Percentiles rank a stretch among this genome's conserved stretches.
Conservation (phyloP, 306 rosid genomes). For the Cicer judaicum region DNA sequence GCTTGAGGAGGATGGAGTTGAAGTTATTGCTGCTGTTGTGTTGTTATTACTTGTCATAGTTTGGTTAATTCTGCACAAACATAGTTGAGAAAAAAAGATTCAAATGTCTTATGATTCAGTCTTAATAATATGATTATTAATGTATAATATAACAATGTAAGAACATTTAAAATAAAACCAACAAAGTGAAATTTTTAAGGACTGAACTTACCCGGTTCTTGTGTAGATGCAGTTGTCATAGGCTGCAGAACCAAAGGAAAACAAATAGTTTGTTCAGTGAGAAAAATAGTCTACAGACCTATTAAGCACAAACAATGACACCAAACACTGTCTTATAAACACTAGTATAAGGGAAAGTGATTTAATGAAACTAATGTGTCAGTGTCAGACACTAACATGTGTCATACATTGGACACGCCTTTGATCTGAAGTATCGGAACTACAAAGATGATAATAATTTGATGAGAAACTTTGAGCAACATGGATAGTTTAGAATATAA, state of each 20-base stretch:
- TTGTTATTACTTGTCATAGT: constrained; percentile 58
- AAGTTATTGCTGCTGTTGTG: constrained; percentile 67
- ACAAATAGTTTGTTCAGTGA: constrained; percentile 30
- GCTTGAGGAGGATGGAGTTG: constrained; percentile 58
- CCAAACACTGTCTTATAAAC: too few relatives aligned
- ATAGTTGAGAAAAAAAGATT: constrained; percentile 30
- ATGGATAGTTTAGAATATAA: background rate
- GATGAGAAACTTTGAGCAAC: background rate
- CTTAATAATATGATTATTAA: background rate
- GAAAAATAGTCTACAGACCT: background rate
- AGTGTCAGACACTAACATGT: too few relatives aligned
- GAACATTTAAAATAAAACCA: background rate
- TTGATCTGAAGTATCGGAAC: too few relatives aligned
- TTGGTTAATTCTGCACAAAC: constrained; percentile 66
- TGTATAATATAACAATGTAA: background rate
- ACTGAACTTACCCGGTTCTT: constrained; percentile 71
- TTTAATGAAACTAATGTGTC: too few relatives aligned
- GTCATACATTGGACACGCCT: too few relatives aligned
- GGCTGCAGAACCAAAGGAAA: constrained; percentile 60
- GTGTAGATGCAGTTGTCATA: constrained; percentile 81
- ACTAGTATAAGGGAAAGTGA: too few relatives aligned
- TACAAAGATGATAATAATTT: background rate
- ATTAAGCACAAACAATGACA: too few relatives aligned
- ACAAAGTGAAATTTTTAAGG: background rate
- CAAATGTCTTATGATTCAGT: constrained; percentile 10